A percentile compares a stretch with the other conserved stretches of the same genome.
Conservation (phyloP, 2,329 filamentous ascomycete species). For the Calonectria hongkongensis region DNA sequence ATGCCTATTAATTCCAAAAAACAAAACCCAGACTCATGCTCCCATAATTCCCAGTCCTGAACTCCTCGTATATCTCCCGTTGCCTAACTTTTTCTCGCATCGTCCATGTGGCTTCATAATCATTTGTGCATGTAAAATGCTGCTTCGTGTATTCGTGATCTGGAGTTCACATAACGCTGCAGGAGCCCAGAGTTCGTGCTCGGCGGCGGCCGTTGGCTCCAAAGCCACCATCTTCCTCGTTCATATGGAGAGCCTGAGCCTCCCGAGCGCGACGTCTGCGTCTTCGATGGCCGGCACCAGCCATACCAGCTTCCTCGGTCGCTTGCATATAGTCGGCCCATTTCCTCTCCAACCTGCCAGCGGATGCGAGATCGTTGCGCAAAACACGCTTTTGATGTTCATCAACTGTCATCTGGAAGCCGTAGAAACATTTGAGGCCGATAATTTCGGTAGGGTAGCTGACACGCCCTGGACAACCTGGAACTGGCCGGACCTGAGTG, state of each 20-base stretch:
- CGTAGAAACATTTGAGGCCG: constrained; percentile 93
- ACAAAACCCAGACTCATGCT: constrained; percentile 17
- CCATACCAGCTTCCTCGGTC: constrained; percentile 86
- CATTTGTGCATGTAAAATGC: not conserved
- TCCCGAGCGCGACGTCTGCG: constrained; percentile 86
- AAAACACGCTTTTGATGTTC: constrained; percentile 93
- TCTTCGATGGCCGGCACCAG: constrained; percentile 79
- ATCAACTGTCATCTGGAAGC: constrained; percentile 95
- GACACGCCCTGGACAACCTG: constrained; percentile 60
- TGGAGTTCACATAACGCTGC: constrained; percentile 76
- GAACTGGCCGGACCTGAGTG: constrained; percentile 78
- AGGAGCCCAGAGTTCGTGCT: constrained; percentile 78
- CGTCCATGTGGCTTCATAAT: constrained; percentile 15
- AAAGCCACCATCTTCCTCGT: constrained; percentile 83
- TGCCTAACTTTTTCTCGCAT: not conserved
- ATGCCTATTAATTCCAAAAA: constrained; percentile 16
- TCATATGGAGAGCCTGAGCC: constrained; percentile 85
- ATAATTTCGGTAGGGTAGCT: constrained; percentile 87
- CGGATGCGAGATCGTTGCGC: constrained; percentile 83
- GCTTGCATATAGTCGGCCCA: constrained; percentile 98
- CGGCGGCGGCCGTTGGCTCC: constrained; percentile 73
- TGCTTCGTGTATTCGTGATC: not conserved
- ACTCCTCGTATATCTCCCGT: constrained; percentile 31
- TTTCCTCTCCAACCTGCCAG: constrained; percentile 87
- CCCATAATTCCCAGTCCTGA: constrained; percentile 11